Base-by-base conservation (phyloP, 2,329 filamentous ascomycete genomes). In the Mycosphaerella arachidis region DNA sequence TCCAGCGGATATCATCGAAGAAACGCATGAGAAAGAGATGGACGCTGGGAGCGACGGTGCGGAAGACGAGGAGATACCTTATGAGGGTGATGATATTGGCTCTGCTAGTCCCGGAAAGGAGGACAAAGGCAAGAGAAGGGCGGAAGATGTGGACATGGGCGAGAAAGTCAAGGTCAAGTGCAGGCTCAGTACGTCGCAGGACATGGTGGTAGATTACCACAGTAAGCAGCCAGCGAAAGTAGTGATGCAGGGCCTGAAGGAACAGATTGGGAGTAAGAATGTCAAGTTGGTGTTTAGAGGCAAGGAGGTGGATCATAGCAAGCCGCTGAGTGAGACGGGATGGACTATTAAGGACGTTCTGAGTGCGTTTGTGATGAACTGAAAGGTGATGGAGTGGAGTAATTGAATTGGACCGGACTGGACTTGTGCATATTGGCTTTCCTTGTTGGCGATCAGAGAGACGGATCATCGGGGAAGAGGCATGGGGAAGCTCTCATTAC, bases 251-350 rank as follows among this genome's bases (percentile, higher is more conserved):
- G 86, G 82, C 68, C 78, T 95, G 37, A 80, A 82, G 20, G 82
- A 86, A 50, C 82, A 88, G 70, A 82, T 84, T 31, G 79, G 80
- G 66, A 88, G 54, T 91, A 78, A 74, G 62, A 83, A 80, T 52
- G 79, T 96, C 54, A 85, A 85, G 56, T 83, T 96, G 60, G 87
- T 86, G 20, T 95, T 96, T 73, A 82, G 94, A 74, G 92, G 92
- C 66, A 91, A 86, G 71, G 84, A 92, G 54, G 81, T 96, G 50
- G 86, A 86, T 65, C 90, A 93, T 64, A 81, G 81, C 56, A 72
- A 83, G 20, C 81, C 87, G 0, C 77, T 96, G 18, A 74, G 79
- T 48, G 81, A 82, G 3, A 88, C 94, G 67, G 89, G 88, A 53
- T 96, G 90, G 89, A 84, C 86, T 67, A 81, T 83, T 62, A 89